phyloP scores from a whole-genome alignment of 2,329 filamentous ascomycete species.

The Phyllosticta capitalensis region DNA sequence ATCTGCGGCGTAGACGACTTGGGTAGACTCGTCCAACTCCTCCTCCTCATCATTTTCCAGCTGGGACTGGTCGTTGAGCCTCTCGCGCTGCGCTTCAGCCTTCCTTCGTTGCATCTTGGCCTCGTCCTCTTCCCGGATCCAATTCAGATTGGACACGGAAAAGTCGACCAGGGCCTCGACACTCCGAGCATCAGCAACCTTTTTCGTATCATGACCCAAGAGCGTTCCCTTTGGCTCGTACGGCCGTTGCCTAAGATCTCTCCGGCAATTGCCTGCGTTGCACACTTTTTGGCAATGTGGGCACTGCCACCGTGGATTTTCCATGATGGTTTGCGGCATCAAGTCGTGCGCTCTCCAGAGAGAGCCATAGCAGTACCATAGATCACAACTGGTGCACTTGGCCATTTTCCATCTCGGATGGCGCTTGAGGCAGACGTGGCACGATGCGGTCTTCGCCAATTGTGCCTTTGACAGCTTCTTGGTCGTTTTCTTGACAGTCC shows the following conservation, averaged over 20 bases:
- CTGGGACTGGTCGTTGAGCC: conserved; percentile 36
- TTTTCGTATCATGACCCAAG: conserved; percentile 82
- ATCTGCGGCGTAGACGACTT: conserved; percentile 5
- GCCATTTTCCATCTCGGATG: conserved; percentile 81
- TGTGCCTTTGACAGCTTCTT: conserved; percentile 47
- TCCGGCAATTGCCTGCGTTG: conserved; percentile 73
- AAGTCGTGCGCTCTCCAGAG: conserved; percentile 87
- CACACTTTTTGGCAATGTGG: conserved; percentile 80
- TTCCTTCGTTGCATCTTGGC: conserved; percentile 38
- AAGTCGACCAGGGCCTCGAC: conserved; percentile 89
- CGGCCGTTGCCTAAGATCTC: conserved; percentile 57
- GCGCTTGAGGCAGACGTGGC: conserved; percentile 74
- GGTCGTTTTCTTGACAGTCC: conserved; percentile 52
- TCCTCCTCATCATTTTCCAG: conserved; percentile 32
- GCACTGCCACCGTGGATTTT: conserved; percentile 76
- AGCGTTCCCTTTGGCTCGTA: conserved; percentile 82
- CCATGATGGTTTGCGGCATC: conserved; percentile 73
- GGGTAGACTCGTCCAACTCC: not conserved
- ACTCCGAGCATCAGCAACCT: conserved; percentile 82
- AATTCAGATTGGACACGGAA: conserved; percentile 74
- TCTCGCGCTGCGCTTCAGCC: conserved; percentile 45
- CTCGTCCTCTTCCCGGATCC: conserved; percentile 54
- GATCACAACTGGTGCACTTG: conserved; percentile 64
- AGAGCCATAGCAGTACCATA: conserved; percentile 86
- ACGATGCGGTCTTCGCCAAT: conserved; percentile 45